A percentile compares a stretch with the other conserved stretches of the same genome.
phyloP scores from a whole-genome alignment of 306 rosid genomes.

The Arachis stenosperma region DNA sequence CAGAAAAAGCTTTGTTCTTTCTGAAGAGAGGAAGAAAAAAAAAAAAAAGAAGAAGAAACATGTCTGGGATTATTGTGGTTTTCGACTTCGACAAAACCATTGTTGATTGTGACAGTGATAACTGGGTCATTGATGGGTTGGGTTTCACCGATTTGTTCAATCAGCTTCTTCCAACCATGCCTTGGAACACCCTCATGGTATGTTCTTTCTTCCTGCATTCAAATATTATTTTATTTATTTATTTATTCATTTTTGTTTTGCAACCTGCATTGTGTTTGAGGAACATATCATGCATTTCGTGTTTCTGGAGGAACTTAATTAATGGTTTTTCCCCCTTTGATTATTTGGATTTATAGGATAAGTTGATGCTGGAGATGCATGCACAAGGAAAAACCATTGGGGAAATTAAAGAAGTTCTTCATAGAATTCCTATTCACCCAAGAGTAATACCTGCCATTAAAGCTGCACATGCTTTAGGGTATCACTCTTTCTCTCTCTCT shows the following conservation, averaged over 20 bases:
- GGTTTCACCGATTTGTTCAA: slow-evolving; percentile 72
- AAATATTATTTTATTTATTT: too few relatives aligned
- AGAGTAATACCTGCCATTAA: slow-evolving; percentile 63
- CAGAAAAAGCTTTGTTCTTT: background rate
- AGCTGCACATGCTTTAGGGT: slow-evolving; percentile 69
- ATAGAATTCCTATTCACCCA: slow-evolving; percentile 58
- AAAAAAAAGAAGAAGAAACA: background rate
- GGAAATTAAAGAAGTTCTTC: slow-evolving; percentile 56
- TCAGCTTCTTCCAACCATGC: slow-evolving; percentile 73
- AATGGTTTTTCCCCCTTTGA: background rate
- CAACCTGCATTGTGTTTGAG: background rate
- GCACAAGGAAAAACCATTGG: slow-evolving; percentile 56
- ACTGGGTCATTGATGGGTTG: slow-evolving; percentile 75
- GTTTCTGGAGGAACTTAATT: background rate
- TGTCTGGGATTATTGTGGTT: slow-evolving; percentile 63
- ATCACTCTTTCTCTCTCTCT: background rate
- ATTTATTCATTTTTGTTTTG: background rate
- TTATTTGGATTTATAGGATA: slow-evolving; percentile 51
- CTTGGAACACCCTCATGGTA: slow-evolving; percentile 93
- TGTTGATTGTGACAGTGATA: slow-evolving; percentile 75
- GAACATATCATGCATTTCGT: too few relatives aligned
- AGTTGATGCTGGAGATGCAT: slow-evolving; percentile 77
- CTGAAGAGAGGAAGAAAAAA: too few relatives aligned
- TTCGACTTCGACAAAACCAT: slow-evolving; percentile 90
- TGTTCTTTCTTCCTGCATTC: background rate